A percentile compares a stretch with the other conserved stretches of the same genome.
These are phyloP conservation scores for Fusarium sp. DNA, from an alignment of 2,329 filamentous ascomycete species.

Conservation along the genomic window DNA sequence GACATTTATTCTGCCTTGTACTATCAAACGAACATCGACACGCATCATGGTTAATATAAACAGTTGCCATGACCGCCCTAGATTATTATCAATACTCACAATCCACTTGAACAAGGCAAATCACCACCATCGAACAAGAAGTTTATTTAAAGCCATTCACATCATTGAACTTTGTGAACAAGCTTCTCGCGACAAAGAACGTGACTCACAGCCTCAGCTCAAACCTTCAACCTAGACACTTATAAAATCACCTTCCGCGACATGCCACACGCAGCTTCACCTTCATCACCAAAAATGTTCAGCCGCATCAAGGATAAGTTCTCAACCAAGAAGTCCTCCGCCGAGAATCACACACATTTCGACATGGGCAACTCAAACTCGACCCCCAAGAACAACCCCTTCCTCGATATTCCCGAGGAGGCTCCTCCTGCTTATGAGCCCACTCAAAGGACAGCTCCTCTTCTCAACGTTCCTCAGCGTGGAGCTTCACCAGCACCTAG, in stretches of 20 bases:
- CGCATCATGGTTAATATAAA: not conserved
- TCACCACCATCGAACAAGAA: not conserved
- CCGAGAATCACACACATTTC: not conserved
- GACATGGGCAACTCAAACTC: slow-evolving; percentile 12
- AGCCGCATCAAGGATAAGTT: slow-evolving; percentile 48
- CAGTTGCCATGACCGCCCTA: not conserved
- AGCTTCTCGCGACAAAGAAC: not conserved
- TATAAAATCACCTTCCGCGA: not conserved
- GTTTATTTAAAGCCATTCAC: not conserved
- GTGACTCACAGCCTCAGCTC: not conserved
- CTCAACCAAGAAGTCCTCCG: slow-evolving; percentile 34
- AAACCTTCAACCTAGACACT: not conserved
- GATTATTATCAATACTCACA: not conserved
- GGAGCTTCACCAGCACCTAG: slow-evolving; percentile 23
- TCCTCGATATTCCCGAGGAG: slow-evolving; percentile 30
- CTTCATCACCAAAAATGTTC: slow-evolving; percentile 31
- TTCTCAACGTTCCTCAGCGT: slow-evolving; percentile 26
- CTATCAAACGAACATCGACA: not conserved
- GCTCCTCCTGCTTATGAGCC: slow-evolving; percentile 50
- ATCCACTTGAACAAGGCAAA: not conserved
- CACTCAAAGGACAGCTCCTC: not conserved
- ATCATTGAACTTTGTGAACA: not conserved
- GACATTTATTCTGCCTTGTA: not conserved
- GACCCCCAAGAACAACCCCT: not conserved
- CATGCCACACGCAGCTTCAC: slow-evolving; percentile 19